Evolutionary conservation across 2,329 filamentous ascomycete species (phyloP).

Genomic region (Parasarocladium wereldwijsianum): DNA sequence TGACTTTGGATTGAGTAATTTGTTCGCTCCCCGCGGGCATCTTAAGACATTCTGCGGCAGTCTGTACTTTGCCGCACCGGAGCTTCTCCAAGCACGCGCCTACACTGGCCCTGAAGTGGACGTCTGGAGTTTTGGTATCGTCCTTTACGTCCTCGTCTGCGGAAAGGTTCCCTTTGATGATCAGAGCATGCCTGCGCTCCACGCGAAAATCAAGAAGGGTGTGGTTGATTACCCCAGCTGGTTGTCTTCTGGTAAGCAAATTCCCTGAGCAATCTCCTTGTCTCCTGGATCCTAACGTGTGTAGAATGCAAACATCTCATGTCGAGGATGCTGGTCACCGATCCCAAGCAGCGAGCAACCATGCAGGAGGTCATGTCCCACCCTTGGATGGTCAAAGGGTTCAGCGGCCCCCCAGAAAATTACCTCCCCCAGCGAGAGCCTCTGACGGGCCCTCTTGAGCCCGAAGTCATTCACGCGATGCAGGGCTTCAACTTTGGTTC

Average conservation of each 20-base stretch:
- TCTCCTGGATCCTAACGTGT: conserved; percentile 18
- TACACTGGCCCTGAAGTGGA: conserved; percentile 97
- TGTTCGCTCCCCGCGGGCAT: conserved; percentile 73
- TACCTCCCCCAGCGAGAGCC: conserved; percentile 74
- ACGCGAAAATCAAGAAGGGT: conserved; percentile 98
- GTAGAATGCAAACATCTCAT: conserved; percentile 88
- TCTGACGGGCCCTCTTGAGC: conserved; percentile 69
- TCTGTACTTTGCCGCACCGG: conserved; percentile 92
- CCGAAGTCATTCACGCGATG: conserved; percentile 79
- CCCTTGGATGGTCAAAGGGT: conserved; percentile 92
- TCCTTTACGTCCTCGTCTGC: conserved; percentile 91
- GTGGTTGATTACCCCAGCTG: conserved; percentile 90
- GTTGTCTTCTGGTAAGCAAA: conserved; percentile 68
- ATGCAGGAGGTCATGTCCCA: conserved; percentile 89
- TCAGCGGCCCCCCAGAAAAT: conserved; percentile 74
- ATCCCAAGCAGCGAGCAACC: conserved; percentile 72
- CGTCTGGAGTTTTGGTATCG: conserved; percentile 97
- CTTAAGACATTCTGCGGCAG: conserved; percentile 97
- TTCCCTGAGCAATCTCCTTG: neutral
- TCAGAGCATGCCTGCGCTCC: conserved; percentile 95
- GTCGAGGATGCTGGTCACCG: conserved; percentile 88
- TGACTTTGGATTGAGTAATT: conserved; percentile 92
- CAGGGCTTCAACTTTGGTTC: conserved; percentile 95
- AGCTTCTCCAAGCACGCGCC: conserved; percentile 81
- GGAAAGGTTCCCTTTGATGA: conserved; percentile 98